Evolutionary conservation across 2,329 filamentous ascomycete species (phyloP).

Genomic region (Escovopsis sp.): DNA sequence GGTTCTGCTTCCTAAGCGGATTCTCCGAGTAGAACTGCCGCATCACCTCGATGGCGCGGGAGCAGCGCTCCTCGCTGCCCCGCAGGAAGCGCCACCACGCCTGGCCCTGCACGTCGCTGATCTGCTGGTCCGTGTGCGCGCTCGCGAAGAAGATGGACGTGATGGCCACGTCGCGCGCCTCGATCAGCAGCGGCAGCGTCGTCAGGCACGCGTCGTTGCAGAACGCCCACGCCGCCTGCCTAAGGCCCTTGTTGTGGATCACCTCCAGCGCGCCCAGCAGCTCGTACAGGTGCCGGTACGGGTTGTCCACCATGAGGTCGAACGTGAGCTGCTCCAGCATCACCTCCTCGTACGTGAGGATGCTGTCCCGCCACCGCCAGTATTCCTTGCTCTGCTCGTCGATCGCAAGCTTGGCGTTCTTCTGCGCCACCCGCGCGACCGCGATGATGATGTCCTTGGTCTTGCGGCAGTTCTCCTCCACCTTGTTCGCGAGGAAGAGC

Average conservation of each 20-base stretch:
- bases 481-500: conserved; percentile 89
- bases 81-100: conserved; percentile 79
- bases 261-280: conserved; percentile 59
- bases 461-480: conserved; percentile 91
- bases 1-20: conserved; percentile 41
- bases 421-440: conserved; percentile 87
- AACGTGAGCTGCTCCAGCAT: conserved; percentile 89
- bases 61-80: conserved; percentile 55
- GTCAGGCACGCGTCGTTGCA: conserved; percentile 83
- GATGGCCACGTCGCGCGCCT: conserved; percentile 67
- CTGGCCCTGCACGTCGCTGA: conserved; percentile 60
- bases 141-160: conserved; percentile 78
- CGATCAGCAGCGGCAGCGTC: conserved; percentile 66
- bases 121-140: conserved; percentile 54
- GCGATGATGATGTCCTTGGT: conserved; percentile 90
- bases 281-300: conserved; percentile 71
- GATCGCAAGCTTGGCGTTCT: conserved; percentile 76
- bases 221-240: conserved; percentile 85
- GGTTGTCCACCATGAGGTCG: conserved; percentile 79
- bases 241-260: conserved; percentile 64
- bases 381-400: conserved; percentile 98
- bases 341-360: conserved; percentile 80
- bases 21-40: conserved; percentile 52
- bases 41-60: conserved; percentile 61
- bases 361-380: conserved; percentile 93